Percentiles rank a stretch among this genome's conserved stretches.
Evolutionary conservation across 352 stramenopile species (phyloP).

Genomic region (Phytophthora ohioensis): DNA sequence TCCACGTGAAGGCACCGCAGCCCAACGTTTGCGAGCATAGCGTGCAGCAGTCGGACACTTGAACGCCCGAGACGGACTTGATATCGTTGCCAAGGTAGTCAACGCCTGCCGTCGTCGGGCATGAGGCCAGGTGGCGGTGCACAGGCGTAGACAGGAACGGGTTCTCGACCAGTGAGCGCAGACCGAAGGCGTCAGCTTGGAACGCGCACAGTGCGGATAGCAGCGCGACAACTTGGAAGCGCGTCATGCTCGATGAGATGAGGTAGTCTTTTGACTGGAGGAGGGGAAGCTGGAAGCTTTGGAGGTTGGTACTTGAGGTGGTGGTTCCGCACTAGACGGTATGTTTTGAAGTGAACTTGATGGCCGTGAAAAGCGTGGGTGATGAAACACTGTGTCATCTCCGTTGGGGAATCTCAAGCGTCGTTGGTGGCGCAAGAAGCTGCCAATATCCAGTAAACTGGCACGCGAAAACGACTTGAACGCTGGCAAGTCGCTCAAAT

Average conservation of each 20-base stretch:
- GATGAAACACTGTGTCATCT: neutral
- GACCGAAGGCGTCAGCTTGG: slow-evolving; percentile 18
- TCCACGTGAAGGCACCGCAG: slow-evolving; percentile 40
- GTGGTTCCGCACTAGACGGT: slow-evolving; percentile 34
- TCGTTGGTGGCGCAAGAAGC: neutral
- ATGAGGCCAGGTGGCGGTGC: slow-evolving; percentile 34
- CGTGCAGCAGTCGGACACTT: slow-evolving; percentile 36
- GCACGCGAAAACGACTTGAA: slow-evolving; percentile 19
- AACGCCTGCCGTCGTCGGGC: slow-evolving; percentile 37
- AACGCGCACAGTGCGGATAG: slow-evolving; percentile 22
- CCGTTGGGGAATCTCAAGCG: no score
- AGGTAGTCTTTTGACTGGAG: slow-evolving; percentile 27
- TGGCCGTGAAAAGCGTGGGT: neutral
- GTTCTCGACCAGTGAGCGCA: slow-evolving; percentile 28
- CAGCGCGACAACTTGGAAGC: slow-evolving; percentile 20
- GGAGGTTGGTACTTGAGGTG: slow-evolving; percentile 21
- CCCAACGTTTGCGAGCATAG: slow-evolving; percentile 30
- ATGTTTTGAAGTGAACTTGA: slow-evolving; percentile 28
- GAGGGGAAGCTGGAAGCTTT: slow-evolving; percentile 20
- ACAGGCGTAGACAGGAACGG: slow-evolving; percentile 17
- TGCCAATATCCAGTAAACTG: slow-evolving; percentile 22
- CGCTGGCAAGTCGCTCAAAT: slow-evolving; percentile 2
- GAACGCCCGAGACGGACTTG: slow-evolving; percentile 13
- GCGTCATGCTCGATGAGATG: slow-evolving; percentile 13
- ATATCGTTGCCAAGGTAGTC: slow-evolving; percentile 65